A percentile compares a stretch with the other conserved stretches of the same genome.
These are phyloP conservation scores for Akanthomyces muscarius DNA, from an alignment of 2,329 filamentous ascomycete genomes.

Conservation along the genomic window DNA sequence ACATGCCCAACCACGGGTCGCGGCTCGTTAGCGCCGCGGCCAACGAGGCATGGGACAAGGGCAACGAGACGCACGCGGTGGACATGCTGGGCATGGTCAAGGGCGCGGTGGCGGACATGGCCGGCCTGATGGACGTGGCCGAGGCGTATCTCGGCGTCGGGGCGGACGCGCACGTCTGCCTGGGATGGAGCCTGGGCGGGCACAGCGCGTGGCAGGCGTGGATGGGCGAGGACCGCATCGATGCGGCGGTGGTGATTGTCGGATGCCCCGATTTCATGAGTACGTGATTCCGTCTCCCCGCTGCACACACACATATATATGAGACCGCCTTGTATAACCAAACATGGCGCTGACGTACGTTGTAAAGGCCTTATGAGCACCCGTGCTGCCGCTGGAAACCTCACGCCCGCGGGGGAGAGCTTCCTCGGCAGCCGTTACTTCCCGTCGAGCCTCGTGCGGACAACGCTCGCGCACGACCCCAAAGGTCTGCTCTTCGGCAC, in stretches of 20 bases:
- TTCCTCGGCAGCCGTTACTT: slow-evolving; percentile 80
- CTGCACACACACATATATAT: no score
- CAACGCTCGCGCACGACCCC: slow-evolving; percentile 67
- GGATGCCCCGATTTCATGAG: slow-evolving; percentile 86
- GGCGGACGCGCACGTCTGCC: slow-evolving; percentile 63
- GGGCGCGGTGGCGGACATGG: slow-evolving; percentile 70
- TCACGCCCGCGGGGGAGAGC: slow-evolving; percentile 49
- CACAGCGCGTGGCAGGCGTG: slow-evolving; percentile 84
- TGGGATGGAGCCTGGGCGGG: slow-evolving; percentile 83
- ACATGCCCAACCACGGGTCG: slow-evolving; percentile 88
- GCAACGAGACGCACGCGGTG: slow-evolving; percentile 77
- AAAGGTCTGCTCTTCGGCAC: slow-evolving; percentile 66
- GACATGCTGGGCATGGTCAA: slow-evolving; percentile 85
- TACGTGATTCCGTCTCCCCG: slow-evolving; percentile 31
- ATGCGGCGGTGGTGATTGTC: slow-evolving; percentile 74
- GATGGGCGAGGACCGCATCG: slow-evolving; percentile 72
- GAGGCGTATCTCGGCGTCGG: slow-evolving; percentile 60
- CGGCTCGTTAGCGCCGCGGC: slow-evolving; percentile 61
- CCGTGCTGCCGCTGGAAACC: slow-evolving; percentile 65
- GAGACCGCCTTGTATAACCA: no score
- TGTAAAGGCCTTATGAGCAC: slow-evolving; percentile 63
- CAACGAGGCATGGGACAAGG: slow-evolving; percentile 75
- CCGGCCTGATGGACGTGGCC: slow-evolving; percentile 70
- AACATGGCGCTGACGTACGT: neutral
- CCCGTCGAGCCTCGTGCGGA: slow-evolving; percentile 61